Percentiles rank a stretch among this genome's conserved stretches.
Conservation (phyloP, 352 stramenopile species). For the Globisporangium orthogonon region DNA sequence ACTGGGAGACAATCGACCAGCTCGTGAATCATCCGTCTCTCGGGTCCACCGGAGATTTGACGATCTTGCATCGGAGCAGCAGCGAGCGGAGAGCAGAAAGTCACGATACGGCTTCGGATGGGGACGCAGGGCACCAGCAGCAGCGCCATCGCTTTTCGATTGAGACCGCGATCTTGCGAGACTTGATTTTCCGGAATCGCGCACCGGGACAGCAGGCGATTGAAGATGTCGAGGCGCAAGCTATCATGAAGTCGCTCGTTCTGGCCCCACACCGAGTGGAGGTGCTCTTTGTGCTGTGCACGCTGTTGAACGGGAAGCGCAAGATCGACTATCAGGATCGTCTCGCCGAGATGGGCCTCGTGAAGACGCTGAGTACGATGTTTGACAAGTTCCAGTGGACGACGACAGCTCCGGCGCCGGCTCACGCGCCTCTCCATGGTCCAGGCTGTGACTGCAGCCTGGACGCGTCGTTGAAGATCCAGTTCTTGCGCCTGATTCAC, state of each 20-base stretch:
- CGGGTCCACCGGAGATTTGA: constrained; percentile 39
- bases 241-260: constrained; percentile 92
- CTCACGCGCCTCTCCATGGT: constrained; percentile 60
- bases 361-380: constrained; percentile 90
- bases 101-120: neutral
- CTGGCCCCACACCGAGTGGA: constrained; percentile 92
- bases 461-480: constrained; percentile 92
- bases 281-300: constrained; percentile 96
- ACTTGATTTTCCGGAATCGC: constrained; percentile 68
- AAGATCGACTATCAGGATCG: constrained; percentile 91
- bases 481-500: constrained; percentile 94
- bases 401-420: constrained; percentile 27
- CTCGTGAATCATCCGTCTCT: constrained; percentile 45
- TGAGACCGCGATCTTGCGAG: constrained; percentile 60
- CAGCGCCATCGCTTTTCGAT: constrained; percentile 45
- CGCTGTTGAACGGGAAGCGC: constrained; percentile 91
- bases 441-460: constrained; percentile 93
- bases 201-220: constrained; percentile 37
- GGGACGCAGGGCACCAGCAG: constrained; percentile 16
- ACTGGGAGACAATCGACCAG: constrained; percentile 71
- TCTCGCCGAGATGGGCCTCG: constrained; percentile 84
- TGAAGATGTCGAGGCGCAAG: constrained; percentile 67
- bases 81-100: constrained; percentile 13
- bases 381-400: constrained; percentile 93
- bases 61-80: constrained; percentile 29